Evolutionary conservation across 179 eudicot genomes (phyloP), one percentile per base, ranked within the genome.

Genomic region (Silene noctiflora): DNA sequence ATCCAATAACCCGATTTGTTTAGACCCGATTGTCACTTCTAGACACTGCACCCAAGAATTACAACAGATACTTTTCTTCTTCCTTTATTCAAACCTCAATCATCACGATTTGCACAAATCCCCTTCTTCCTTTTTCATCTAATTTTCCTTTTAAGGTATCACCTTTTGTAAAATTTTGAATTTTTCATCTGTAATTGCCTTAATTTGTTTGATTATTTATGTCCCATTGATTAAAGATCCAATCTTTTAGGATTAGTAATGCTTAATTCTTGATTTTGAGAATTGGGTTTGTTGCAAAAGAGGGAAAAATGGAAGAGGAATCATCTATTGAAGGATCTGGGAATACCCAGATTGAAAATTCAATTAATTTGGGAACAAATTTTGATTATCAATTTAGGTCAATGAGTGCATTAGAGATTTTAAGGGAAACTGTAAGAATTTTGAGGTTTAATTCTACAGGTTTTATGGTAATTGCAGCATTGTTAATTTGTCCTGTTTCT

Each of bases 401-500:
- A 1, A 86, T 81, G 84, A 88, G 82, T 68, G 96, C 94, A 4
- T 75, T 94, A 67, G 93, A 94, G 80, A 92, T 94, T 74, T 72
- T 94, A 76, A 88, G 88, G 70, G 98, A 94, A 81, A 89, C 93
- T 0, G 89, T 94, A 16, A 81, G 92, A 63, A 88, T 94, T 81
- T 83, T 94, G 72, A 84, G 97, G 69, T 91, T 80, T 81, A 93
- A 94, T 78, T 76, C 75, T 33, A 61, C 78, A 5, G 93, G 92
- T 14, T 88, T 95, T 76, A 83, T 88, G 86, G 85, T 85, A 1
- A 91, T 95, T 71, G 86, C 86, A 5, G 88, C 89, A 0, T 73
- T 95, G 68, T 78, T 95, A 19, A 86, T 95, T 51, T 95, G 95
- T 68, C 99, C 97, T 55, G 91, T 95, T 5, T 87, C 97, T 1